Evolutionary conservation across 2,329 filamentous ascomycete species (phyloP), one percentile per base, ranked within the genome.

Genomic region (Cadophora gregata): DNA sequence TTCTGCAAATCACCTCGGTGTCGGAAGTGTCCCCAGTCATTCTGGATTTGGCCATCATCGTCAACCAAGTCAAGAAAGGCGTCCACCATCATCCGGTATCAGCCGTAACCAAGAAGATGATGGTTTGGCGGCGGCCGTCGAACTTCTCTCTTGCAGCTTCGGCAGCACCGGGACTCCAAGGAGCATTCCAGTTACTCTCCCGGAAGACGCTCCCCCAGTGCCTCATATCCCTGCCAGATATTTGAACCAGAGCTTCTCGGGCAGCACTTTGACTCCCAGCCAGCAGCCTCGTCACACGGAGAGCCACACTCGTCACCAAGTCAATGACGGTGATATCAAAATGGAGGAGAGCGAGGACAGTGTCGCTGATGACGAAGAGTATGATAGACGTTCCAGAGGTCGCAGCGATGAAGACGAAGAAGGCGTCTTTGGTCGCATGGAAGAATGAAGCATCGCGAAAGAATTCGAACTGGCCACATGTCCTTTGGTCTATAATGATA

Each of bases 351-450:
- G 86, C 73, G 82, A 86, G 71, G 88, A 88, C 66, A 89, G 85
- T 78, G 82, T 85, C 70, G 83, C 83, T 73, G 88, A 88, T 70
- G 89, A 93, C 63, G 88, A 90, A 72, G 86, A 89, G 66, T 88
- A 88, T 75, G 83, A 83, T 68, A 81, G 81, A 73, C 84, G 81
- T 64, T 86, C 83, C 59, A 85, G 87, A 64, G 86, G 86, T 60
- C 86, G 90, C 69, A 90, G 89, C 78, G 92, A 96, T 74, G 94
- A 97, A 74, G 93, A 97, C 70, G 95, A 98, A 72, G 94, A 97
- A 72, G 94, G 94, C 76, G 91, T 98, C 75, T 99, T 99, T 82
- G 94, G 94, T 65, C 88, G 88, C 73, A 98, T 98, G 95, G 96
- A 99, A 80, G 93, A 97, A 79, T 96, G 84, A 79, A 58, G 24